Conservation (phyloP, 169 alveolate species). For the Eimeria acervulina region DNA sequence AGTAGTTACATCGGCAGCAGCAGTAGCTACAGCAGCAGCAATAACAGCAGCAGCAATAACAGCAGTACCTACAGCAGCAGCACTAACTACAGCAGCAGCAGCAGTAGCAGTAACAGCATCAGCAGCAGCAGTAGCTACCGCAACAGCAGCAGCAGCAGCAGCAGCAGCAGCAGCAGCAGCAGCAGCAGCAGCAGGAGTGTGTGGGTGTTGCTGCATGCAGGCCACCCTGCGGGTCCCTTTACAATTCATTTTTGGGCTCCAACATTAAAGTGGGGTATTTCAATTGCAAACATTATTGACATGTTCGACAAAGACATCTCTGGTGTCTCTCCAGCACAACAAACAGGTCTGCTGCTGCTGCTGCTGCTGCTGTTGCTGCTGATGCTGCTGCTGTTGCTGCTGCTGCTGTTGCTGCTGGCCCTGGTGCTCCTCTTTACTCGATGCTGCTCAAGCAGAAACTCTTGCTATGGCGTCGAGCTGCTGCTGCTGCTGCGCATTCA, state of each 20-base stretch:
- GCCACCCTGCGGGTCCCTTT: conserved; percentile 97
- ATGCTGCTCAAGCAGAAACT: too few species aligned
- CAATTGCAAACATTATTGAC: conserved; percentile 95
- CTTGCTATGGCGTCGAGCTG: background rate
- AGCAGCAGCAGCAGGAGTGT: background rate
- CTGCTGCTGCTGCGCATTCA: too few species aligned
- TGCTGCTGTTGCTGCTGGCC: too few species aligned
- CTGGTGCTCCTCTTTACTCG: conserved; percentile 91
- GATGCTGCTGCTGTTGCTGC: too few species aligned
- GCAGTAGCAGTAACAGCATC: background rate
- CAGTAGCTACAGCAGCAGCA: background rate
- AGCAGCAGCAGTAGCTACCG: background rate
- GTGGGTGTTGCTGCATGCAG: conserved; percentile 36
- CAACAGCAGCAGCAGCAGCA: background rate
- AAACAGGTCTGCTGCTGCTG: conserved; percentile 45
- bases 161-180: conserved; percentile 7
- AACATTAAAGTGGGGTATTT: conserved; percentile 95
- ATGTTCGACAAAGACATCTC: conserved; percentile 92
- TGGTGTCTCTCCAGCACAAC: conserved; percentile 94
- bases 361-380: too few species aligned
- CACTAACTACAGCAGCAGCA: background rate
- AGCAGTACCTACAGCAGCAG: too few species aligned
- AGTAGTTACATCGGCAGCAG: too few species aligned
- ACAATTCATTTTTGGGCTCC: conserved; percentile 97
- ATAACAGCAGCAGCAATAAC: background rate